These are phyloP conservation scores for Coemansia furcata DNA, from an alignment of 192 early-diverging fungal species.

Conservation along the genomic window DNA sequence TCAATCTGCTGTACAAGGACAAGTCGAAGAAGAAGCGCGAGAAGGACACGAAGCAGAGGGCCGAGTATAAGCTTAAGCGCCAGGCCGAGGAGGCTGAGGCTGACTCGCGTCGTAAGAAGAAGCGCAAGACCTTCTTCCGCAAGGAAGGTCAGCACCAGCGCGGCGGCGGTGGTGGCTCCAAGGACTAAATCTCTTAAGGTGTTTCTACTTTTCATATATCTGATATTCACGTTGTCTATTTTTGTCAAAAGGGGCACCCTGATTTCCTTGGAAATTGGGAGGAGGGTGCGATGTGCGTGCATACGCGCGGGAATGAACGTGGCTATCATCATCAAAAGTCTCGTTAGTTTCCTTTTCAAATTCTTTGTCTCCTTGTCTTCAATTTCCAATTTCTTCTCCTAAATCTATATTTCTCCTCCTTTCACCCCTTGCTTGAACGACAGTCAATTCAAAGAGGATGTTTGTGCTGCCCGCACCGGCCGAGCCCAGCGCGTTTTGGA, in stretches of 20 bases:
- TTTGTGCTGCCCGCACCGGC: constrained; percentile 51
- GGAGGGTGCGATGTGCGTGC: background rate
- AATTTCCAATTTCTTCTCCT: background rate
- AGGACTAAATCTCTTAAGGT: background rate
- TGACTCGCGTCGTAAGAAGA: constrained; percentile 63
- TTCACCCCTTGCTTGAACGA: background rate
- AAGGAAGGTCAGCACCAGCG: constrained; percentile 58
- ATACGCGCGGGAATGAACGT: background rate
- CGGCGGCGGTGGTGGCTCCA: background rate
- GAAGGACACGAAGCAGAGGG: constrained; percentile 58
- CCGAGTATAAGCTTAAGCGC: constrained; percentile 55
- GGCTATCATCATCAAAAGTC: background rate
- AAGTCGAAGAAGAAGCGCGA: constrained; percentile 68
- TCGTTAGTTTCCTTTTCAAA: background rate
- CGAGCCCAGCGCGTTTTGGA: constrained; percentile 67
- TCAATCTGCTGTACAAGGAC: constrained; percentile 68
- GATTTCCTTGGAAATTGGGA: background rate
- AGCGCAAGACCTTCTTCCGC: constrained; percentile 69
- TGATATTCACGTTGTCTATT: too few species aligned
- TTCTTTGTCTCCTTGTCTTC: background rate
- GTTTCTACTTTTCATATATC: background rate
- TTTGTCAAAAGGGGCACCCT: background rate
- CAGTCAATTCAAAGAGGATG: constrained; percentile 13
- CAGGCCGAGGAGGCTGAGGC: constrained; percentile 48
- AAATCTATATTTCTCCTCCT: background rate